Conservation (phyloP, 1,284 basidiomycete species). For the Heterobasidion irregulare region DNA sequence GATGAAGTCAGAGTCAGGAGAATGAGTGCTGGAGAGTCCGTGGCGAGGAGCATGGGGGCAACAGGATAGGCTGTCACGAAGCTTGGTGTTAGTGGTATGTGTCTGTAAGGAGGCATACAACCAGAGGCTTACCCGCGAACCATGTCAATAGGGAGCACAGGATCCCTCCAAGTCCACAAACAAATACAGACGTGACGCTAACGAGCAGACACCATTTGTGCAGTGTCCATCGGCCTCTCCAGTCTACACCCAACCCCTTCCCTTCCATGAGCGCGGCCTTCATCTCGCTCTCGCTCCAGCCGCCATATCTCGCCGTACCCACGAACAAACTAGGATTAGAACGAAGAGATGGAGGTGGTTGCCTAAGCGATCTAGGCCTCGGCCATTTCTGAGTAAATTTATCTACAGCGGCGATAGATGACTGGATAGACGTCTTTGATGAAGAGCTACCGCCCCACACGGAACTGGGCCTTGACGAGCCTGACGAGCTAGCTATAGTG, state of each 20-base stretch:
- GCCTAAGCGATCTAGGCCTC: too few relatives aligned
- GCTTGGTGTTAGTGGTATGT: too few relatives aligned
- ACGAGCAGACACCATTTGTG: conserved; percentile 51
- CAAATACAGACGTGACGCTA: conserved; percentile 41
- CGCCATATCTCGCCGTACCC: background rate
- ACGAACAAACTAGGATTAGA: too few relatives aligned
- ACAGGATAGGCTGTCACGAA: conserved; percentile 3
- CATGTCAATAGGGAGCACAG: conserved; percentile 43
- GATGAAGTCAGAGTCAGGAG: conserved; percentile 55
- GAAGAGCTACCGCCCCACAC: too few relatives aligned
- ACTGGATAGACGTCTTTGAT: too few relatives aligned
- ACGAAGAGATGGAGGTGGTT: too few relatives aligned
- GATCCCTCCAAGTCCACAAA: conserved; percentile 38
- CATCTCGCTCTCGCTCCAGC: conserved; percentile 13
- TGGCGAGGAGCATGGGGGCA: conserved; percentile 45
- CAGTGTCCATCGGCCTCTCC: conserved; percentile 36
- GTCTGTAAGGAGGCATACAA: background rate
- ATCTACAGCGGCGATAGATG: too few relatives aligned
- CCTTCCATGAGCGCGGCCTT: conserved; percentile 30
- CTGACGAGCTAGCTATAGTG: too few relatives aligned
- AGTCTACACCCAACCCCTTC: conserved; percentile 28
- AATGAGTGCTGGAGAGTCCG: conserved; percentile 48
- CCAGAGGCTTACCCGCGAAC: conserved; percentile 39
- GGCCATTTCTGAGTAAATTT: too few relatives aligned
- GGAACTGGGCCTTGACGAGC: too few relatives aligned